Percentiles rank a stretch among this genome's conserved stretches.
These are phyloP conservation scores for Aspergillus puulaauensis DNA, from an alignment of 2,329 filamentous ascomycete genomes.

Conservation along the genomic window DNA sequence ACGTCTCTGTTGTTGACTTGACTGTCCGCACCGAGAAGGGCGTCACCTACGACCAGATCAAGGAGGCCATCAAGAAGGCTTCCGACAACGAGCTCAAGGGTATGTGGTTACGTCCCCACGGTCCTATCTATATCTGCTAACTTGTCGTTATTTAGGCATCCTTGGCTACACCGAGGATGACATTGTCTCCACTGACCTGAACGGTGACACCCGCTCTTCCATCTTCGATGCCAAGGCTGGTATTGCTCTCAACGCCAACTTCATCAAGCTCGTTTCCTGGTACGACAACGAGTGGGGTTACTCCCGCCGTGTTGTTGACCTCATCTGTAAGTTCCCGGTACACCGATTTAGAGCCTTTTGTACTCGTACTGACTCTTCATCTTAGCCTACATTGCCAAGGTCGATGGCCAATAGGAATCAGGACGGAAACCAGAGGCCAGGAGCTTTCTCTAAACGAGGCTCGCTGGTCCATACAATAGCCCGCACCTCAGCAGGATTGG, in stretches of 20 bases:
- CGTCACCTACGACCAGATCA: slow-evolving; percentile 77
- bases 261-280: slow-evolving; percentile 97
- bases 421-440: slow-evolving; percentile 30
- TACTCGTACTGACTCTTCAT: slow-evolving; percentile 24
- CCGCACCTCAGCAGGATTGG: slow-evolving; percentile 9
- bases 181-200: slow-evolving; percentile 89
- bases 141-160: slow-evolving; percentile 59
- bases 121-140: not conserved
- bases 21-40: slow-evolving; percentile 91
- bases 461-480: slow-evolving; percentile 11
- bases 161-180: slow-evolving; percentile 97
- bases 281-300: slow-evolving; percentile 99
- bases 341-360: not conserved
- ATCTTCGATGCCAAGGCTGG: slow-evolving; percentile 99
- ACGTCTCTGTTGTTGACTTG: slow-evolving; percentile 98
- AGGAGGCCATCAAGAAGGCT: slow-evolving; percentile 84
- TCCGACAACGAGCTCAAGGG: slow-evolving; percentile 82
- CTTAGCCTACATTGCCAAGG: slow-evolving; percentile 74
- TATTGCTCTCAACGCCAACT: slow-evolving; percentile 97
- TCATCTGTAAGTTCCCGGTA: slow-evolving; percentile 47
- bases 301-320: slow-evolving; percentile 90
- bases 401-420: slow-evolving; percentile 56
- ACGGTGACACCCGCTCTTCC: slow-evolving; percentile 89
- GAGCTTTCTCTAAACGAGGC: slow-evolving; percentile 34
- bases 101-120: slow-evolving; percentile 32